Evolutionary conservation across 2,329 filamentous ascomycete species (phyloP), one percentile per base, ranked within the genome.

Genomic region (Cytospora chrysosperma): DNA sequence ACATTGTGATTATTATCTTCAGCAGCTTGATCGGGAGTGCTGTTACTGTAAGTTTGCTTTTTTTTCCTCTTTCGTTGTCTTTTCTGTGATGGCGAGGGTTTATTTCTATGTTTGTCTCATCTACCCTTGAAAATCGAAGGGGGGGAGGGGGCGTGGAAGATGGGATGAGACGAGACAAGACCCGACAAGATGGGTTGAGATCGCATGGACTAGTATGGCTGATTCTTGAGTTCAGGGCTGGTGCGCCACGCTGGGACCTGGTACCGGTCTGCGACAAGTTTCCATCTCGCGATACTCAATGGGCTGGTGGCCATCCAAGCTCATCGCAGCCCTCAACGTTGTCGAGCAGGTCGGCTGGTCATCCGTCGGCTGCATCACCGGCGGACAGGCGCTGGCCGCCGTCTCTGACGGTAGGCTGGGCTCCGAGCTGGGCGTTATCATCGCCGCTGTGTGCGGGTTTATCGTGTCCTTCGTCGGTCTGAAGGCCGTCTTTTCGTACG

Each of bases 401-500:
- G 77, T 81, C 51, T 77, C 76, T 2, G 71, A 76, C 50, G 77
- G 78, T 27, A 71, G 68, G n/a, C 71, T 85, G 43, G 79, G 77
- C 54, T 75, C 81, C 1, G 75, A 79, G 17, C 77, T 83, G n/a
- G 82, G 82, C 17, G 83, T 86, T 59, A 76, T 84, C 62, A 78
- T 86, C 49, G 77, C 82, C 24, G 78, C 77, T 9, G 70, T 85
- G 15, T 71, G 82, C 21, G 78, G 79, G 6, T 76, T 85, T 50
- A 62, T 82, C 55, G 77, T 85, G 26, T 82, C 81, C 1, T 81
- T 85, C 68, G 77, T 82, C 56, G 83, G 83, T 0, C 78, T 83
- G 68, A 76, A 75, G 67, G 75, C 77, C 24, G 75, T 85, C 51
- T 77, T 84, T 64, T 66, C 76, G 7, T 84, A 82, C 66, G 81